A percentile compares a stretch with the other conserved stretches of the same genome.
Evolutionary conservation across 352 stramenopile species (phyloP).

Genomic region (Phytopythium chamaehyphon): DNA sequence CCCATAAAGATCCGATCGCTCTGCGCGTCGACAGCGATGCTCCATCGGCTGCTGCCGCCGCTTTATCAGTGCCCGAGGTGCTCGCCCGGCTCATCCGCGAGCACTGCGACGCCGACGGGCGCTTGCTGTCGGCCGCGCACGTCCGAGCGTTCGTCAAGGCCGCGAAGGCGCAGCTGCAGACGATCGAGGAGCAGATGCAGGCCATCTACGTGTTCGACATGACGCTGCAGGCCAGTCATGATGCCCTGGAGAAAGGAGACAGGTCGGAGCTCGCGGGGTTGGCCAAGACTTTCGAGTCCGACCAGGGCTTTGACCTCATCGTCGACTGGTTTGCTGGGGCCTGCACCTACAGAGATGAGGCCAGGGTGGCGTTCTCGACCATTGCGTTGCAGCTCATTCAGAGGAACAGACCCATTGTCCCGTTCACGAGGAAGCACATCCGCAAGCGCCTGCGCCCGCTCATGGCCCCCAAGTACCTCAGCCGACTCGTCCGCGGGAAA

Average conservation of each 20-base stretch:
- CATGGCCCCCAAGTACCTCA: conserved; percentile 3
- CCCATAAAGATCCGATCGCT: conserved; percentile 19
- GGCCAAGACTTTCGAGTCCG: conserved; percentile 41
- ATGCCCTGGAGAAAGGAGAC: conserved; percentile 1
- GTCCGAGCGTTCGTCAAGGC: conserved; percentile 38
- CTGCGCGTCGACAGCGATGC: conserved; percentile 22
- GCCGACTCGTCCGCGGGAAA: neutral
- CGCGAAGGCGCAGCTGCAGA: conserved; percentile 30
- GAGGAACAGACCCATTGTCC: conserved; percentile 38
- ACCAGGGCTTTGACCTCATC: conserved; percentile 51
- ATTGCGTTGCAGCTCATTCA: conserved; percentile 54
- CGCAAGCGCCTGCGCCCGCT: conserved; percentile 4
- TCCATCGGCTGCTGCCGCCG: conserved; percentile 16
- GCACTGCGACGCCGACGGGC: conserved; percentile 34
- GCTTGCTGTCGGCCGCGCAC: conserved; percentile 25
- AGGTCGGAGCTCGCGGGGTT: conserved; percentile 20
- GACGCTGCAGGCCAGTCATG: conserved; percentile 25
- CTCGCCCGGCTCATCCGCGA: conserved; percentile 30
- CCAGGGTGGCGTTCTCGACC: conserved; percentile 33
- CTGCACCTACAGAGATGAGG: conserved; percentile 49
- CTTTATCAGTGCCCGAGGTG: conserved; percentile 38
- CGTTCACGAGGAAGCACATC: conserved; percentile 47
- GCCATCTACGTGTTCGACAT: conserved; percentile 53
- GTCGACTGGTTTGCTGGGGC: conserved; percentile 47
- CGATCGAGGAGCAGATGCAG: conserved; percentile 47